Base-by-base conservation (phyloP, 2,329 filamentous ascomycete genomes). In the Apiospora saccharicola region DNA sequence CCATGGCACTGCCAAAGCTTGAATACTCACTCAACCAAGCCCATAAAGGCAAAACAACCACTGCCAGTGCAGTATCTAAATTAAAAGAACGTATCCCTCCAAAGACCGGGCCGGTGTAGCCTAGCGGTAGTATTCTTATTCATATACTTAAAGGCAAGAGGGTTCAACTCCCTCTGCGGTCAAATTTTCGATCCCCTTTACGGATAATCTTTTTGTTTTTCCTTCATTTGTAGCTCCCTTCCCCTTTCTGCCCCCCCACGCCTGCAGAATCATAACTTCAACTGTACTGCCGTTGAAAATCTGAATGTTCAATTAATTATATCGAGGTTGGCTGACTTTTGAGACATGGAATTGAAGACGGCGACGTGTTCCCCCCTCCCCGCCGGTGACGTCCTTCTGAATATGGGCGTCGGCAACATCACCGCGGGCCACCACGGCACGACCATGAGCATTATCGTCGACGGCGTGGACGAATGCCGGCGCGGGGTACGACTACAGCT, bases 391-490 rank as follows among this genome's bases (percentile, higher is more conserved):
- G 79, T 80, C 30, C 80, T 83, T 4, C 75, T 81, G 51, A 81
- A 78, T 49, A 73, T 80, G 6, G 83, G 83, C 14, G 79, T 83
- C 4, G 70, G 75, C 8, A 75, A 77, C 44, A 74, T 79, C n/a
- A 74, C 72, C 0, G 74, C 79, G 4, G 82, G 81, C 0, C 80
- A 83, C 47, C 81, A 79, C 73, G 78, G 78, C 4, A 73, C 75
- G 4, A 73, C 74, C 41, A 74, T 74, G 71, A 76, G 71, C 57
- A 68, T 79, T 49, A 74, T 84, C 4, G 81, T 80, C 16, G 83
- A 85, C 71, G 83, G 83, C 16, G 79, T 83, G 0, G 82, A 84
- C 46, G 82, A 85, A 73, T 85, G 83, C 72, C 77, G 82, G 41
- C 80, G 80, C 7, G 83, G 78, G 0, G 83, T 85, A 53, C 77